Percentiles rank a stretch among this genome's conserved stretches.
Conservation (phyloP, 2,329 filamentous ascomycete species). For the Graphium sp. region DNA sequence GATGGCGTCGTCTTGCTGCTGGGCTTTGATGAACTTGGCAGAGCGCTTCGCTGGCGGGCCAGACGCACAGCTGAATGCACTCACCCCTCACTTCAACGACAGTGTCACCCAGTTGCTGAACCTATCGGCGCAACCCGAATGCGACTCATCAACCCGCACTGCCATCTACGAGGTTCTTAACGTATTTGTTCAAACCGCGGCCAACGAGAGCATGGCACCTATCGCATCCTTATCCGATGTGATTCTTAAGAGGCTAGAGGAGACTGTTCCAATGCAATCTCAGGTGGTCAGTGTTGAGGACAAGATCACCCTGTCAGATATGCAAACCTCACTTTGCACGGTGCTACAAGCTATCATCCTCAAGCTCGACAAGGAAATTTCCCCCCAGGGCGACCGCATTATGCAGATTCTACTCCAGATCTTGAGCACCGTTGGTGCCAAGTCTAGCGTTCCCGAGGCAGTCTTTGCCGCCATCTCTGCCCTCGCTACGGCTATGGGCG, state of each 20-base stretch:
- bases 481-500: constrained; percentile 81
- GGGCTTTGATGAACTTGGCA: constrained; percentile 96
- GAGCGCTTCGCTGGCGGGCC: constrained; percentile 86
- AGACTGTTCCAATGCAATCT: constrained; percentile 73
- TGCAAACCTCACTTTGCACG: constrained; percentile 88
- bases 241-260: constrained; percentile 78
- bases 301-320: constrained; percentile 87
- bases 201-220: constrained; percentile 65
- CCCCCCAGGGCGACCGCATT: constrained; percentile 79
- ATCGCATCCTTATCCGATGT: constrained; percentile 75
- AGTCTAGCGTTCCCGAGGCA: constrained; percentile 88
- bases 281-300: constrained; percentile 97
- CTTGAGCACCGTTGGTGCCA: constrained; percentile 57
- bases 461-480: constrained; percentile 84
- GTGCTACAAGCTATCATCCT: constrained; percentile 85
- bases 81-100: constrained; percentile 85
- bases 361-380: constrained; percentile 79
- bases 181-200: constrained; percentile 81
- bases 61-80: constrained; percentile 58
- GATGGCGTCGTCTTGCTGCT: constrained; percentile 97
- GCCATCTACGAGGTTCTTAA: constrained; percentile 96
- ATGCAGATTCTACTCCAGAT: constrained; percentile 81
- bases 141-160: constrained; percentile 78
- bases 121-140: constrained; percentile 68
- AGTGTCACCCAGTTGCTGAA: constrained; percentile 74